phyloP scores from a whole-genome alignment of 108 stramenopile genomes.

The Halocafeteria seosinensis region DNA sequence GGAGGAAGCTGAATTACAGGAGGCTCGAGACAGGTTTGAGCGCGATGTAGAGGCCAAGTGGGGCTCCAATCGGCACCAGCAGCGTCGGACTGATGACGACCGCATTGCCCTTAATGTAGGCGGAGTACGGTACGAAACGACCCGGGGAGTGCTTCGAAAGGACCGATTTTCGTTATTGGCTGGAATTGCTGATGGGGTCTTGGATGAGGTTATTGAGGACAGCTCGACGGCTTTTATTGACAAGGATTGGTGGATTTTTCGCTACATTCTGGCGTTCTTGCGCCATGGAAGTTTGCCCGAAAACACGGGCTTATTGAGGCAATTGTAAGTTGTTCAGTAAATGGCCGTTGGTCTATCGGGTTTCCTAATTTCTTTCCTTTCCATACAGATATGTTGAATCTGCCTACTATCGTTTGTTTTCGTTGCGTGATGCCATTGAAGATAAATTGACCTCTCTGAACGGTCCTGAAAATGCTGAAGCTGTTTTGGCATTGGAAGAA shows the following conservation, averaged over 20 bases:
- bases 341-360: too few species aligned
- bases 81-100: too few species aligned
- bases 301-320: not conserved
- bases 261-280: constrained; percentile 20
- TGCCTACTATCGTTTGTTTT: not conserved
- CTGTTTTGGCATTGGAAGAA: too few species aligned
- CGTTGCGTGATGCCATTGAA: not conserved
- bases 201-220: not conserved
- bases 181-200: not conserved
- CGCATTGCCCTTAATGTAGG: constrained; percentile 12
- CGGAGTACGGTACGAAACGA: constrained; percentile 10
- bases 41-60: not conserved
- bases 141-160: not conserved
- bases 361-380: too few species aligned
- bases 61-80: too few species aligned
- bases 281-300: not conserved
- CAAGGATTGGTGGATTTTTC: constrained; percentile 28
- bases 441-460: not conserved
- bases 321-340: too few species aligned
- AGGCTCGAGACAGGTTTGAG: not conserved
- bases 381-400: constrained; percentile 1
- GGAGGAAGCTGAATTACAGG: not conserved
- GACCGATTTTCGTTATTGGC: constrained; percentile 10
- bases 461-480: too few species aligned
- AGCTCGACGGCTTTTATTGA: constrained; percentile 4